phyloP scores from a whole-genome alignment of 352 stramenopile genomes.

The Aphanomyces euteiches region DNA sequence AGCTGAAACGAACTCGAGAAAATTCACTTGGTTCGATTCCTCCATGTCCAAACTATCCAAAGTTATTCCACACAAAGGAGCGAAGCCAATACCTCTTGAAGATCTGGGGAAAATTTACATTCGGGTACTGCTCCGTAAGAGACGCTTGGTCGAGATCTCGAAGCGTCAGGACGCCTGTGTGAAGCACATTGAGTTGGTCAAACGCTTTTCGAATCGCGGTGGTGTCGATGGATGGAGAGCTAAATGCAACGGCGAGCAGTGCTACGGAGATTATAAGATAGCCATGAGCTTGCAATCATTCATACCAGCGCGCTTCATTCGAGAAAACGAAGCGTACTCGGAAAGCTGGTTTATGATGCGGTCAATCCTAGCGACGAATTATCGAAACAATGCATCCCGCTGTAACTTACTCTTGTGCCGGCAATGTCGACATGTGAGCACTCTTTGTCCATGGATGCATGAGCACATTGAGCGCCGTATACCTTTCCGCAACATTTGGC shows the following conservation, averaged over 20 bases:
- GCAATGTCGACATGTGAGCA: constrained; percentile 38
- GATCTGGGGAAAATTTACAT: constrained; percentile 63
- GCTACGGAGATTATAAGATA: constrained; percentile 30
- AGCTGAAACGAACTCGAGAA: constrained; percentile 75
- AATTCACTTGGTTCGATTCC: constrained; percentile 65
- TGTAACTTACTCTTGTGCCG: constrained; percentile 39
- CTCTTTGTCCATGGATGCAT: constrained; percentile 70
- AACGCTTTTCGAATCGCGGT: constrained; percentile 58
- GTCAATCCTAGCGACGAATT: constrained; percentile 8
- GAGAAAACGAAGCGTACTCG: constrained; percentile 57
- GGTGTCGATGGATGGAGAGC: constrained; percentile 56
- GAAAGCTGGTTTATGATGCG: constrained; percentile 31
- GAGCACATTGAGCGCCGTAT: constrained; percentile 61
- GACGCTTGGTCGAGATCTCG: constrained; percentile 54
- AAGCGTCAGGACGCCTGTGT: constrained; percentile 69
- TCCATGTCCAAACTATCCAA: constrained; percentile 62
- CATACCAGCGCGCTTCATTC: constrained; percentile 32
- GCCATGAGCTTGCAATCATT: not conserved
- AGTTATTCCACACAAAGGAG: not conserved
- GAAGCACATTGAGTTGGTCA: constrained; percentile 66
- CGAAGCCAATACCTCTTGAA: constrained; percentile 42
- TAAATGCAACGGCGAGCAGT: constrained; percentile 67
- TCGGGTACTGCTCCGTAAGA: constrained; percentile 46
- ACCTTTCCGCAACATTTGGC: constrained; percentile 48
- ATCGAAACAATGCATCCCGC: not conserved